phyloP scores from a whole-genome alignment of 1,284 basidiomycete genomes.

The Puccinia horiana region DNA sequence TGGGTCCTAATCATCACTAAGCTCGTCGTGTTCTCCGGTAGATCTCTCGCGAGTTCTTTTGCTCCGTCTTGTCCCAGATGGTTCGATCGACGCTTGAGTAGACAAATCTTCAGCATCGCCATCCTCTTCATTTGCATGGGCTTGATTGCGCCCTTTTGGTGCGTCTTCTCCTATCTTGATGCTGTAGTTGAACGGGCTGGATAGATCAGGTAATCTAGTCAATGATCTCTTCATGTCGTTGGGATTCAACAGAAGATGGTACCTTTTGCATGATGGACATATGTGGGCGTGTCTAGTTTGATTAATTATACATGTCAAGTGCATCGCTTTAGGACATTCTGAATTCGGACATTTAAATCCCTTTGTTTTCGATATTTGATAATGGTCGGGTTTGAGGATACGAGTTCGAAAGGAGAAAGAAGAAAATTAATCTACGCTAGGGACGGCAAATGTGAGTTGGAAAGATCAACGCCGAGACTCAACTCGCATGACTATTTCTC shows the following conservation, averaged over 20 bases:
- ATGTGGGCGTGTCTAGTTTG: conserved; percentile 12
- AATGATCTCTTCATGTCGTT: neutral
- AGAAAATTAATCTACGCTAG: neutral
- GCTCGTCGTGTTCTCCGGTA: neutral
- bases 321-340: conserved; percentile 32
- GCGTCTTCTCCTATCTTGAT: conserved; percentile 27
- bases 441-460: neutral
- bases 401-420: neutral
- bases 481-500: conserved; percentile 45
- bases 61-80: neutral
- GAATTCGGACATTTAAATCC: conserved; percentile 35
- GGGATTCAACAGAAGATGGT: neutral
- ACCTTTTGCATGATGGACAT: conserved; percentile 34
- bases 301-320: conserved; percentile 27
- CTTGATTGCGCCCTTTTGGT: neutral
- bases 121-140: neutral
- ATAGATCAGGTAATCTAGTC: neutral
- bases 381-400: neutral
- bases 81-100: neutral
- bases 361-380: neutral
- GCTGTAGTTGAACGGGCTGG: conserved; percentile 15
- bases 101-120: neutral
- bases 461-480: neutral
- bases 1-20: neutral
- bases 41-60: neutral